Evolutionary conservation across 169 alveolate genomes (phyloP).

Genomic region (Plasmodium chabaudi): DNA sequence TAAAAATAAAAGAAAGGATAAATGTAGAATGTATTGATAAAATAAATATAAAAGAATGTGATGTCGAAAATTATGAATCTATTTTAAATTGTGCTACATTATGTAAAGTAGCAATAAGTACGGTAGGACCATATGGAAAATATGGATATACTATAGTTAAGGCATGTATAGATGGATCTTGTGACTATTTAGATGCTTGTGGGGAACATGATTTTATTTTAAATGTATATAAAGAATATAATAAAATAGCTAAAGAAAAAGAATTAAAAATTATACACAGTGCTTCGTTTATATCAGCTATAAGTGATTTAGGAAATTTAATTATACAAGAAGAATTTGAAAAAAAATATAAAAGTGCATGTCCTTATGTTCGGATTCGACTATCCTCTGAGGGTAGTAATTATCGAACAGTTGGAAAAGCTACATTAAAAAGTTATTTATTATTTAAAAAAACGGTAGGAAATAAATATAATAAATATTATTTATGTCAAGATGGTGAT

Average conservation of each 20-base stretch:
- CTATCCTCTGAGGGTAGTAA: constrained; percentile 39
- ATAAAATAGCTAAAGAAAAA: constrained; percentile 48
- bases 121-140: constrained; percentile 48
- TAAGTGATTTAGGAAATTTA: constrained; percentile 65
- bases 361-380: constrained; percentile 42
- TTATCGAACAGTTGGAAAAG: constrained; percentile 41
- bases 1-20: constrained; percentile 19
- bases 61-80: constrained; percentile 35
- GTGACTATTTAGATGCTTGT: constrained; percentile 50
- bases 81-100: constrained; percentile 26
- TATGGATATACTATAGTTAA: constrained; percentile 71
- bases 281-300: constrained; percentile 71
- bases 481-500: constrained; percentile 23
- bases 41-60: constrained; percentile 36
- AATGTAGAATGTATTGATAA: constrained; percentile 8
- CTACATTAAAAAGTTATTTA: constrained; percentile 51
- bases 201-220: constrained; percentile 69
- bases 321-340: constrained; percentile 60
- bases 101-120: constrained; percentile 61
- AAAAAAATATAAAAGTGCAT: constrained; percentile 22
- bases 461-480: constrained; percentile 45
- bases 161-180: constrained; percentile 37
- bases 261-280: constrained; percentile 63
- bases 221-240: constrained; percentile 48
- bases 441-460: constrained; percentile 20